phyloP scores from a whole-genome alignment of 164 flowering plant species.

The Aristolochia contorta region DNA sequence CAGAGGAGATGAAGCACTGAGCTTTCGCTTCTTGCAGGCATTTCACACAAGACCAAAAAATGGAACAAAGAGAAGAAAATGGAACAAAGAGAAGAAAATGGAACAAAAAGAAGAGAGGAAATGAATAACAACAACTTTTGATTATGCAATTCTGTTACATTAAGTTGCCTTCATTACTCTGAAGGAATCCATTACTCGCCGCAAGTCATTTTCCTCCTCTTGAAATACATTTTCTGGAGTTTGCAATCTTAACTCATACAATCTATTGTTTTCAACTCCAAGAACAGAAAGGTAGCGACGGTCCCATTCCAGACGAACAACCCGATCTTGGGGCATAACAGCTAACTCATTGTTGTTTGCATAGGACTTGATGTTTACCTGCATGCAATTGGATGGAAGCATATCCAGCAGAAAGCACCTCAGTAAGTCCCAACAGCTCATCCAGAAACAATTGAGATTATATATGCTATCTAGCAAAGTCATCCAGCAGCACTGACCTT shows the following conservation, averaged over 20 bases:
- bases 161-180: slow-evolving; percentile 62
- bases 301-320: slow-evolving; percentile 76
- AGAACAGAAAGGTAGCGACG: slow-evolving; percentile 88
- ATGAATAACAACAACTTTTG: slow-evolving; percentile 3
- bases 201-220: slow-evolving; percentile 75
- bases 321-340: slow-evolving; percentile 80
- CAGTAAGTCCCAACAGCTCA: too few relatives aligned
- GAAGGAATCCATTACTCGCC: slow-evolving; percentile 77
- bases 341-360: slow-evolving; percentile 95
- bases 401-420: too few relatives aligned
- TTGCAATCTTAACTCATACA: slow-evolving; percentile 76
- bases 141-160: slow-evolving; percentile 9
- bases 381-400: slow-evolving; percentile 1
- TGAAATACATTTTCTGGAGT: slow-evolving; percentile 74
- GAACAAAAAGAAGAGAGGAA: not conserved
- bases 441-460: too few relatives aligned
- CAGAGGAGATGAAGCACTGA: too few relatives aligned
- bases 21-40: too few relatives aligned
- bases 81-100: not conserved
- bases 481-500: too few relatives aligned
- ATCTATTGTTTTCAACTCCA: slow-evolving; percentile 82
- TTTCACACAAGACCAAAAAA: not conserved
- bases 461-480: too few relatives aligned
- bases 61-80: not conserved
- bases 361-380: slow-evolving; percentile 93